Conservation (phyloP, 169 alveolate species). For the Eimeria maxima region DNA sequence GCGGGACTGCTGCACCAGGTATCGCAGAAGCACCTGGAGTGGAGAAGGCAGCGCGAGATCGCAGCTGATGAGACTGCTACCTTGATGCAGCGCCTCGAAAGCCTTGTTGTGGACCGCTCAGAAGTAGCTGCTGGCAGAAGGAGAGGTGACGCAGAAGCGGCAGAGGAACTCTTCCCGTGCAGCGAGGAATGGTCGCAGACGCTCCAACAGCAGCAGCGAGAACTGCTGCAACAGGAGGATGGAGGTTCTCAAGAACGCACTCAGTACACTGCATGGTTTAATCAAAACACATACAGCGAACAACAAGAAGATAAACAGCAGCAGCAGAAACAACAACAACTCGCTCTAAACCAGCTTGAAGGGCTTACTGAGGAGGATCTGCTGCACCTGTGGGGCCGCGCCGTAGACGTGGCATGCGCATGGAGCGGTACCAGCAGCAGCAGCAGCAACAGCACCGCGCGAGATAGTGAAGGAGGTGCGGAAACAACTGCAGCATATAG, state of each 20-base stretch:
- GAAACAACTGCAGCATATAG: constrained; percentile 43
- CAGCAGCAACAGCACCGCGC: constrained; percentile 26
- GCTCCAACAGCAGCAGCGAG: constrained; percentile 30
- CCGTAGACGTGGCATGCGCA: constrained; percentile 48
- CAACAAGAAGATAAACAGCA: background rate
- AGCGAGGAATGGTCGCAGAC: constrained; percentile 17
- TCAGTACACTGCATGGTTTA: constrained; percentile 79
- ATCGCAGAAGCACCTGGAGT: constrained; percentile 59
- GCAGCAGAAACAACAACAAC: constrained; percentile 40
- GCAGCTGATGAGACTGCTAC: constrained; percentile 73
- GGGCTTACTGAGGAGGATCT: constrained; percentile 59
- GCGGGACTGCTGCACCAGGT: constrained; percentile 63
- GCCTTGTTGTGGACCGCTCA: constrained; percentile 67
- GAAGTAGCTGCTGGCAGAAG: constrained; percentile 12
- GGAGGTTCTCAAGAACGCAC: constrained; percentile 33
- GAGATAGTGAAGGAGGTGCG: constrained; percentile 1
- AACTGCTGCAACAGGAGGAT: constrained; percentile 7
- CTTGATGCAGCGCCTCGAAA: constrained; percentile 67
- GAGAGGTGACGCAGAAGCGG: constrained; percentile 43
- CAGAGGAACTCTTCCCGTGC: constrained; percentile 65
- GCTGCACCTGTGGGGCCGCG: constrained; percentile 69
- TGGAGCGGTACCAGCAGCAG: constrained; percentile 62
- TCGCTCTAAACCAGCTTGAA: constrained; percentile 46
- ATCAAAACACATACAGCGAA: background rate
- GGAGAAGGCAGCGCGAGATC: constrained; percentile 53